These are phyloP conservation scores for Fusarium virguliforme DNA, from an alignment of 2,329 filamentous ascomycete genomes.

Conservation along the genomic window DNA sequence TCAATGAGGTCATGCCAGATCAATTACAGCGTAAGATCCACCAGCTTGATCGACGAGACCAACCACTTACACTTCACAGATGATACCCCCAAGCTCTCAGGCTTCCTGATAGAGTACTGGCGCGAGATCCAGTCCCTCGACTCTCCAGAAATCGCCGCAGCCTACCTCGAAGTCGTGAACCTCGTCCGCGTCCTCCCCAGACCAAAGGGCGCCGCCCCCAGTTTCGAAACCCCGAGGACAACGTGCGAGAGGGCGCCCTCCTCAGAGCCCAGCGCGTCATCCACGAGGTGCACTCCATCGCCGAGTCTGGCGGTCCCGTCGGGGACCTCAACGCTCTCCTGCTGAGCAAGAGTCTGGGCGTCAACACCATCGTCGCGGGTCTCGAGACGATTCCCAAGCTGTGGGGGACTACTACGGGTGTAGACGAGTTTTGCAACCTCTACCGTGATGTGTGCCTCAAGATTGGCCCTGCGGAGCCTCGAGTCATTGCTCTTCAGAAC, in stretches of 20 bases:
- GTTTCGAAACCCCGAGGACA: constrained; percentile 39
- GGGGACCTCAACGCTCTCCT: constrained; percentile 51
- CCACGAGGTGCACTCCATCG: constrained; percentile 57
- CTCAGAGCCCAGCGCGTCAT: constrained; percentile 59
- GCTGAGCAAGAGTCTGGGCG: constrained; percentile 50
- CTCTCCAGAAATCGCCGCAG: constrained; percentile 62
- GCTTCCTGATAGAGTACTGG: constrained; percentile 52
- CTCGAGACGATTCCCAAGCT: constrained; percentile 55
- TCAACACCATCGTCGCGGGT: constrained; percentile 57
- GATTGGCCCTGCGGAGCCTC: constrained; percentile 62
- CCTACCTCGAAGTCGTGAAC: constrained; percentile 65
- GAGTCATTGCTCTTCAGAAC: constrained; percentile 64
- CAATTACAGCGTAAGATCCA: constrained; percentile 60
- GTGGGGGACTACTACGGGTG: constrained; percentile 39
- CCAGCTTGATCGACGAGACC: constrained; percentile 6
- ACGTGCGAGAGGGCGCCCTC: constrained; percentile 56
- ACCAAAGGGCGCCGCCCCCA: constrained; percentile 36
- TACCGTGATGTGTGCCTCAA: constrained; percentile 62
- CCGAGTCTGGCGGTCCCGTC: constrained; percentile 43
- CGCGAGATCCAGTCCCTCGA: constrained; percentile 44
- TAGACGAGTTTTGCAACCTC: constrained; percentile 58
- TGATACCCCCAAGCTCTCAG: constrained; percentile 52
- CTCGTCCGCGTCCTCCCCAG: constrained; percentile 56
- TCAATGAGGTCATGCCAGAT: constrained; percentile 64
- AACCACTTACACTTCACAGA: constrained; percentile 49